Evolutionary conservation across 208 protist genomes (phyloP).

Genomic region (Trichomonas gallinae): DNA sequence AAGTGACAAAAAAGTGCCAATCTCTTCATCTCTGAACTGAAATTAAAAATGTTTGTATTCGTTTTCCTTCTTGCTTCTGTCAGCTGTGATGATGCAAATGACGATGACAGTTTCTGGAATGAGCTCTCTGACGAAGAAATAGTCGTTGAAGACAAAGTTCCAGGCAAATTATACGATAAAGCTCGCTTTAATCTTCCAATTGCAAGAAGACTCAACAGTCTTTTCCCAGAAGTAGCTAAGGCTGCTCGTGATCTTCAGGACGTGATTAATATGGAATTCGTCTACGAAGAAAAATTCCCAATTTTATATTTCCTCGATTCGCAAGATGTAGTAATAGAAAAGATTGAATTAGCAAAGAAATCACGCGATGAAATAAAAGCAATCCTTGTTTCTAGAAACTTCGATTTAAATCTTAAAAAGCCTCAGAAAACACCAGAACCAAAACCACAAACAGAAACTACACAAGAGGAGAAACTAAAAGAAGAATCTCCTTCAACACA

Average conservation of each 20-base stretch:
- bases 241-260: not conserved
- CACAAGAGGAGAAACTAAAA: not conserved
- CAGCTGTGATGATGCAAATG: not conserved
- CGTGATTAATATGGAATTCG: not conserved
- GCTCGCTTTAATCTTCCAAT: not conserved
- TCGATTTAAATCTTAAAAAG: not conserved
- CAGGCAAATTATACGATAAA: not conserved
- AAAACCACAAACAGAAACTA: not conserved
- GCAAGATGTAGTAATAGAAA: not conserved
- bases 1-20: too few relatives aligned
- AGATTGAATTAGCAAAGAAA: not conserved
- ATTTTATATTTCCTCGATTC: not conserved
- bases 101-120: not conserved
- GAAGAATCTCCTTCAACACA: not conserved
- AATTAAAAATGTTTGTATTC: not conserved
- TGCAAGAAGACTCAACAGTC: not conserved
- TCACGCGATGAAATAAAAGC: not conserved
- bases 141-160: conserved; percentile 3
- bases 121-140: not conserved
- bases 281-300: not conserved
- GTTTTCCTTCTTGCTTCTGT: not conserved
- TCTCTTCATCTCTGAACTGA: not conserved
- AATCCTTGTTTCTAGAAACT: not conserved
- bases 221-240: not conserved
- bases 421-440: not conserved